These are phyloP conservation scores for Trametes cingulata DNA, from an alignment of 768 basidiomycete species.

Conservation along the genomic window DNA sequence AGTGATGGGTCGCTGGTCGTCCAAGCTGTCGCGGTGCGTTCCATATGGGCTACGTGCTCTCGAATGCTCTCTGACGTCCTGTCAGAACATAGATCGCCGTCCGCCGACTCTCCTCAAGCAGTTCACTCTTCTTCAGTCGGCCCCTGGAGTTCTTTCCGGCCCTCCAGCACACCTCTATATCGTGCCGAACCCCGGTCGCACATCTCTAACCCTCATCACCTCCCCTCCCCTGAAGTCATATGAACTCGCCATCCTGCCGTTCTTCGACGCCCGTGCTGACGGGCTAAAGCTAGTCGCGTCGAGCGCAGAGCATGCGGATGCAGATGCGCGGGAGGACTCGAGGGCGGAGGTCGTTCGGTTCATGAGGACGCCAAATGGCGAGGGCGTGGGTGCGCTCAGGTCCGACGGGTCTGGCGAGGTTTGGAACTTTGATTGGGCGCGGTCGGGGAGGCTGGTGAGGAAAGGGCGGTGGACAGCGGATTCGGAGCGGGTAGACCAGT, in stretches of 20 bases:
- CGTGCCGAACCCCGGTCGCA: conserved; percentile 11
- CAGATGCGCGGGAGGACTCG: conserved; percentile 42
- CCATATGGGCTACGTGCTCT: background rate
- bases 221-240: conserved; percentile 67
- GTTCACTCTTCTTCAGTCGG: conserved; percentile 69
- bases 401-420: conserved; percentile 58
- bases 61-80: background rate
- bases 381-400: conserved; percentile 69
- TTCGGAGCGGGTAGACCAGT: conserved; percentile 49
- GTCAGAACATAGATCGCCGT: conserved; percentile 85
- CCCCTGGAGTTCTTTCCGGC: conserved; percentile 46
- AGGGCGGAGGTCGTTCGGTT: conserved; percentile 54
- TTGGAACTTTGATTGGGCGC: conserved; percentile 56
- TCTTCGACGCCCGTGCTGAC: conserved; percentile 60
- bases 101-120: conserved; percentile 83
- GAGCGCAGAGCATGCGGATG: conserved; percentile 15
- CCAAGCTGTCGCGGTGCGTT: conserved; percentile 69
- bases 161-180: conserved; percentile 55
- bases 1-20: conserved; percentile 73
- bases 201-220: conserved; percentile 56
- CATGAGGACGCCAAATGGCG: conserved; percentile 78
- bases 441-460: conserved; percentile 42
- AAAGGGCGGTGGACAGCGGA: conserved; percentile 46
- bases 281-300: conserved; percentile 41
- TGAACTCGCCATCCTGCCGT: conserved; percentile 54